These are phyloP conservation scores for Melanomma pulvis-pyrius DNA, from an alignment of 495 filamentous ascomycete species.

Conservation along the genomic window DNA sequence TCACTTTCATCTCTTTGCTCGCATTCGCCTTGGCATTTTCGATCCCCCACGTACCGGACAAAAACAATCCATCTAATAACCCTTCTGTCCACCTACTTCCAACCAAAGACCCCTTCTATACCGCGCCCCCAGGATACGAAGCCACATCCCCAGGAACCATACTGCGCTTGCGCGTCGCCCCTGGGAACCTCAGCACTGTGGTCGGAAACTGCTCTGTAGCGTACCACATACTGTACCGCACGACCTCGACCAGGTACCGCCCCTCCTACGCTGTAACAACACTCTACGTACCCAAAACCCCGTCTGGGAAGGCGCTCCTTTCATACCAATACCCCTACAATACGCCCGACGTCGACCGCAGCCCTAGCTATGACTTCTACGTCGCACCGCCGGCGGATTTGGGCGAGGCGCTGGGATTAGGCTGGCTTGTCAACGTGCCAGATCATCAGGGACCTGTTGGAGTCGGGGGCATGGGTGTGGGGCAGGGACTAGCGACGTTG, in stretches of 20 bases:
- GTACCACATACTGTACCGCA: neutral
- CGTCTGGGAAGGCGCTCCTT: neutral
- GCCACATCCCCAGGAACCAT: slow-evolving; percentile 47
- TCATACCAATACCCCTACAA: slow-evolving; percentile 1
- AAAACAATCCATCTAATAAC: no score
- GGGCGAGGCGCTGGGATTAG: neutral
- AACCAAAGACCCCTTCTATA: slow-evolving; percentile 55
- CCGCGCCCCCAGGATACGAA: slow-evolving; percentile 48
- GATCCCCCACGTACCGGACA: no score
- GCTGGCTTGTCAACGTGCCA: neutral
- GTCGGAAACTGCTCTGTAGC: neutral
- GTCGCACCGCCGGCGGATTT: neutral
- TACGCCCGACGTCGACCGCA: neutral
- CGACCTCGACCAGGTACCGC: neutral
- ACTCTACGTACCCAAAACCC: neutral
- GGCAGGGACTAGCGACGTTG: neutral
- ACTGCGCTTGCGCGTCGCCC: slow-evolving; percentile 50
- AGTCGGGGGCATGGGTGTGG: neutral
- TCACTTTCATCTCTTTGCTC: no score
- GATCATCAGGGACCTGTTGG: neutral
- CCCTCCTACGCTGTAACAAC: slow-evolving; percentile 3
- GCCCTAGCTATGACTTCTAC: neutral
- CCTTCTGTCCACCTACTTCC: slow-evolving; percentile 33
- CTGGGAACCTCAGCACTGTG: slow-evolving; percentile 47
- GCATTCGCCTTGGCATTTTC: no score